Base-by-base conservation (phyloP, 129 eudicot species). In the Arctium minus region DNA sequence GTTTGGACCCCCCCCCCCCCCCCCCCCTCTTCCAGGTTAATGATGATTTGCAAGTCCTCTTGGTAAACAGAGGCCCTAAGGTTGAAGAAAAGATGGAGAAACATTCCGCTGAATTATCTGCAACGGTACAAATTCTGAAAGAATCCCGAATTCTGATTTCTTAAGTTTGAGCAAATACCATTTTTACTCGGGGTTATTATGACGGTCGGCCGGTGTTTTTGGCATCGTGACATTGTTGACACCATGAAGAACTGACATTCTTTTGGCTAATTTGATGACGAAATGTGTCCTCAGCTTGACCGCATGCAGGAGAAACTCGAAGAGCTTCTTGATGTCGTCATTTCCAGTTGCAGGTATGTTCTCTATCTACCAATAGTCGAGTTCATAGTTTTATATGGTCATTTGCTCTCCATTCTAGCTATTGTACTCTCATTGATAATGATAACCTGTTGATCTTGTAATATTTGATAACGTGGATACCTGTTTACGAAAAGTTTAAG, bases 291-390 rank as follows among this genome's bases (percentile, higher is more conserved):
- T 65, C 90, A 94, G 98, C 86, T 94, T 75, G 71, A 67, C 40
- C 74, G 81, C 84, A 92, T 87, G 95, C 85, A 94, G 83, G 74
- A 64, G 76, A 88, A 89, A 80, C 90, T 94, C 70, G 98, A 92
- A 76, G 91, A 91, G 74, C 92, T 94, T 83, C 85, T 94, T 53
- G 84, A 89, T 83, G 62, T 77, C 7, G 74, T 91, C 60, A 86
- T 88, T 88, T 82, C 89, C 46, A 85, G 73, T 74, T 91, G 90
- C 91, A 94, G 98, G 98, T 92, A 85, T 31, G 32, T 76, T 15
- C 3, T 72, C 35, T 44, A 27, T 73, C 69, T 33, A 79, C 38
- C 29, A 53, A 11, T 73, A 65, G 38, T 40, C 17, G 0, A 30
- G 15, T 30, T 39, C 27, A 35, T 5, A 65, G 50, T n/a, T 17